Conservation (phyloP, 768 basidiomycete species). For the Naganishia vishniacii region DNA sequence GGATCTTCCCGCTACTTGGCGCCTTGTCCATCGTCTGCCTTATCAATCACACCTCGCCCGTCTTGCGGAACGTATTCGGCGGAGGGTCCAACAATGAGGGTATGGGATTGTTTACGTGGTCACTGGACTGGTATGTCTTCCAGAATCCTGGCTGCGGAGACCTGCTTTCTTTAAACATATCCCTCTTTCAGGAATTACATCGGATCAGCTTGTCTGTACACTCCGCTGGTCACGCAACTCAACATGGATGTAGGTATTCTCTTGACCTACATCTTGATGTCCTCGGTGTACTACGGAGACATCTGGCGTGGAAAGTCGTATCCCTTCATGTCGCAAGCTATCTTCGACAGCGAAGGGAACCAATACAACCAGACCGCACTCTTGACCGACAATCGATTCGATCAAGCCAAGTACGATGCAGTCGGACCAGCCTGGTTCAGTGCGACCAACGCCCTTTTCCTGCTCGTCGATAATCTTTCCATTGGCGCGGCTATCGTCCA, state of each 20-base stretch:
- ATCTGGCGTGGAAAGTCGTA: conserved; percentile 45
- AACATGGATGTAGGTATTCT: conserved; percentile 28
- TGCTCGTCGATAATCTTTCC: conserved; percentile 34
- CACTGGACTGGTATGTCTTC: conserved; percentile 15
- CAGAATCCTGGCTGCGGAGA: neutral
- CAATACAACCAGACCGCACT: conserved; percentile 54
- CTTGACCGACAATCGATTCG: conserved; percentile 51
- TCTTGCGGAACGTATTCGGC: conserved; percentile 50
- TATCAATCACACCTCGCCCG: conserved; percentile 37
- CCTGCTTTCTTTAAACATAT: conserved; percentile 29
- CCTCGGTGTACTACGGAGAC: conserved; percentile 36
- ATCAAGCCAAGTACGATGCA: conserved; percentile 52
- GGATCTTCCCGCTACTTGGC: conserved; percentile 46
- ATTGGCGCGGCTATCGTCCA: conserved; percentile 37
- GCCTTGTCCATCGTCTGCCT: conserved; percentile 49
- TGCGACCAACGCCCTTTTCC: conserved; percentile 31
- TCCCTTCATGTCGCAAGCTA: conserved; percentile 45
- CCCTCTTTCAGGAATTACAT: conserved; percentile 30
- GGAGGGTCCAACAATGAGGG: conserved; percentile 51
- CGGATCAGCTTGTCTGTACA: conserved; percentile 38
- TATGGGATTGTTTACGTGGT: conserved; percentile 27
- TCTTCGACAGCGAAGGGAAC: conserved; percentile 53
- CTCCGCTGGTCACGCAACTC: conserved; percentile 42
- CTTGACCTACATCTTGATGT: conserved; percentile 34
- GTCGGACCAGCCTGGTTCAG: conserved; percentile 33